A percentile compares a stretch with the other conserved stretches of the same genome.
Evolutionary conservation across 75 land plant species (phyloP).

Genomic region (Isoetes taiwanensis): DNA sequence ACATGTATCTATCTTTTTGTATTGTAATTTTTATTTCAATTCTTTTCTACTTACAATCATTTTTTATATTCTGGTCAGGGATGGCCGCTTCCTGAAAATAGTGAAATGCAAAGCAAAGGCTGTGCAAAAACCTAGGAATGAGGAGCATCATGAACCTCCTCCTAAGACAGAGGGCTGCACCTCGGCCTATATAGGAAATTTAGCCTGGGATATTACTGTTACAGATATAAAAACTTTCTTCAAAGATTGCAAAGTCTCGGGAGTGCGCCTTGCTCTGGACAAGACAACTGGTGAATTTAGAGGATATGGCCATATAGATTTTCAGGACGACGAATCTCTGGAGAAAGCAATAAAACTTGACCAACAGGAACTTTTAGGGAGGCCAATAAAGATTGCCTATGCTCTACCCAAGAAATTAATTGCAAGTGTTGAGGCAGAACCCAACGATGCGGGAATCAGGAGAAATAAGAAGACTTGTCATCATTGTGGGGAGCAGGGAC

Average conservation of each 20-base stretch:
- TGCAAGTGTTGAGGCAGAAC: background rate
- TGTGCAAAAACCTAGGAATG: constrained; percentile 11
- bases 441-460: background rate
- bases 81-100: constrained; percentile 64
- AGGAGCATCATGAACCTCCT: constrained; percentile 12
- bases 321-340: constrained; percentile 52
- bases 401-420: constrained; percentile 47
- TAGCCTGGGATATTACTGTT: constrained; percentile 81
- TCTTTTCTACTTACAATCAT: background rate
- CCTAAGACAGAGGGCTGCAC: constrained; percentile 42
- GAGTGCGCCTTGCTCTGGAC: constrained; percentile 56
- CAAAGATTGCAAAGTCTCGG: constrained; percentile 40
- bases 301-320: constrained; percentile 83
- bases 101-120: constrained; percentile 33
- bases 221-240: constrained; percentile 52
- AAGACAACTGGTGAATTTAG: constrained; percentile 67
- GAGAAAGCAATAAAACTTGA: constrained; percentile 55
- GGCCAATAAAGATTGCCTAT: constrained; percentile 74
- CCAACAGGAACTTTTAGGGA: constrained; percentile 46
- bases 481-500: constrained; percentile 52
- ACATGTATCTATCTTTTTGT: constrained; percentile 49
- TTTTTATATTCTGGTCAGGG: constrained; percentile 34
- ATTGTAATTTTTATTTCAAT: background rate
- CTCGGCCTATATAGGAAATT: constrained; percentile 70
- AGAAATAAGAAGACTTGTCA: constrained; percentile 29